Evolutionary conservation across 2,329 filamentous ascomycete genomes (phyloP), one percentile per base, ranked within the genome.

Genomic region (Trichoderma semiorbis): DNA sequence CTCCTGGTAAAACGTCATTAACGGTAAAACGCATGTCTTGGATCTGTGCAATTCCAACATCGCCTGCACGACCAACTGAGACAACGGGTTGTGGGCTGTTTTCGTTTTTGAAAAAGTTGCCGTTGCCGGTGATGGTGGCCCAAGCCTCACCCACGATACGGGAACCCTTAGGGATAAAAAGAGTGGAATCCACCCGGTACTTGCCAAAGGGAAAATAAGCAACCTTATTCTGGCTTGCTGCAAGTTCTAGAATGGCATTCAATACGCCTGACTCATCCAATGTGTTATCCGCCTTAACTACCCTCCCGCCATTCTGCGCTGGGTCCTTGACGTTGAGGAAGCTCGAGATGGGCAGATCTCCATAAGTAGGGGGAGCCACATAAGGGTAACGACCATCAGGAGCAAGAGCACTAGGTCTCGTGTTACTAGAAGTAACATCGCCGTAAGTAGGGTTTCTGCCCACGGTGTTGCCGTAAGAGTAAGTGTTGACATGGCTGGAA

Each of bases 71-170:
- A 14, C 88, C 89, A 4, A 91, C 82, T 28, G 82, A 79, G 12
- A 89, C 78, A 24, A 90, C 80, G 1, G 86, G 81, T 57, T 80
- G 79, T 0, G 88, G 88, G 47, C 80, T 80, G 79, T 77, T 70
- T 84, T 79, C 68, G 76, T 81, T 77, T 86, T 90, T 60, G 80
- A 82, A 71, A 74, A 71, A 76, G 50, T 72, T 65, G 12, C 88
- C 87, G 5, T 78, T 79, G 3, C 81, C 87, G n/a, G 82, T 84
- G 76, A 86, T 85, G 4, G 82, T 81, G 11, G 87, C 83, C 82
- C 86, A 88, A 6, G 84, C 83, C 77, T 90, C 86, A 24, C 89
- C 89, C 11, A 88, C 81, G 30, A 90, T 84, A 3, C 82, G 82
- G 5, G 86, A 85, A 14, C 85, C 85, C 4, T 74, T 66, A 7